Percentiles rank a stretch among this genome's conserved stretches.
Conservation (phyloP, 805 yeast species). For the Lipomyces chichibuensis region DNA sequence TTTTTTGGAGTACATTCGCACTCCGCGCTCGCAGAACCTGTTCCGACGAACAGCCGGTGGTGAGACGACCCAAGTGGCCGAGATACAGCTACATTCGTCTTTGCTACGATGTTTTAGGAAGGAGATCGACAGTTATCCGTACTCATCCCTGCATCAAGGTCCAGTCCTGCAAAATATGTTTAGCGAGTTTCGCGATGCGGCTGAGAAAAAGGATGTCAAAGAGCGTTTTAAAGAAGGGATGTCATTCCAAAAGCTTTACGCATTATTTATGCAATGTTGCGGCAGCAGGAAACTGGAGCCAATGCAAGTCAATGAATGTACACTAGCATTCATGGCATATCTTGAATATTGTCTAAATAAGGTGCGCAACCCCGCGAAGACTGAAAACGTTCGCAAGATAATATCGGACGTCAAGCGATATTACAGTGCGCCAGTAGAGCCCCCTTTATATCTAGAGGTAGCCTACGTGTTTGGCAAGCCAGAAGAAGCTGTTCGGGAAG, state of each 20-base stretch:
- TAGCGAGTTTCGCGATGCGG: conserved; percentile 6
- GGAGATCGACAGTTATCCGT: conserved; percentile 15
- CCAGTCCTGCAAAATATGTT: conserved; percentile 16
- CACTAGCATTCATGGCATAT: conserved; percentile 20
- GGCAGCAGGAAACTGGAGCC: background rate
- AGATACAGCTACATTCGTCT: conserved; percentile 6
- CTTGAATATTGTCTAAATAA: conserved; percentile 15
- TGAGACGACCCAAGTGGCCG: background rate
- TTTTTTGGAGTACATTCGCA: conserved; percentile 19
- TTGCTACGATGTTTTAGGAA: conserved; percentile 18
- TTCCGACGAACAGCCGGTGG: conserved; percentile 4
- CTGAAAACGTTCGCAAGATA: conserved; percentile 9
- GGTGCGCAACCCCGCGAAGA: conserved; percentile 12
- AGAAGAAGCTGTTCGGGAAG: conserved; percentile 13
- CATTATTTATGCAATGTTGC: conserved; percentile 10
- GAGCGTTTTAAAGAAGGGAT: conserved; percentile 15
- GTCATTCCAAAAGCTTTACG: conserved; percentile 15
- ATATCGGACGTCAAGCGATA: background rate
- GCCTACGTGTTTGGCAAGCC: conserved; percentile 16
- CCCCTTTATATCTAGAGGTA: conserved; percentile 14
- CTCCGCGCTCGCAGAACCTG: conserved; percentile 14
- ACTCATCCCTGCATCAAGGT: background rate
- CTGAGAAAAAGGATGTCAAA: conserved; percentile 14
- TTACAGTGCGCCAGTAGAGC: conserved; percentile 4
- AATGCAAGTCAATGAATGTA: conserved; percentile 4